A percentile compares a stretch with the other conserved stretches of the same genome.
Conservation (phyloP, 768 basidiomycete genomes). For the Hirschioporus abietinus region DNA sequence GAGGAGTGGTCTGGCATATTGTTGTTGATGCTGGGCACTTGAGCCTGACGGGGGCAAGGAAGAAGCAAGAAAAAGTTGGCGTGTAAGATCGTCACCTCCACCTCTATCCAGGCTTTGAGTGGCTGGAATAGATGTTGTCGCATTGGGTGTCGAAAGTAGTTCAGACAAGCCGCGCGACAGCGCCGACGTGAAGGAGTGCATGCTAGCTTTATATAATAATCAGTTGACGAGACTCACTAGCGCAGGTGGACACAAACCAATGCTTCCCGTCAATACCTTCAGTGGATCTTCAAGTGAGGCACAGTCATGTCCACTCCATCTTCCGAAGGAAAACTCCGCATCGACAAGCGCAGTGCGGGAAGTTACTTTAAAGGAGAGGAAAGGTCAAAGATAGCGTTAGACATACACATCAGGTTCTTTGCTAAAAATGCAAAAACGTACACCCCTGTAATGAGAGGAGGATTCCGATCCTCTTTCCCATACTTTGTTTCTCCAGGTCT, state of each 20-base stretch:
- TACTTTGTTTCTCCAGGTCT: neutral
- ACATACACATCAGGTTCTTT: neutral
- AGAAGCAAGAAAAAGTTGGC: neutral
- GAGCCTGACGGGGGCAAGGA: neutral
- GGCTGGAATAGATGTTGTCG: neutral
- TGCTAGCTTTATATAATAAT: conserved; percentile 21
- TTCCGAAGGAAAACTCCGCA: conserved; percentile 39
- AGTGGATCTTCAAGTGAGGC: conserved; percentile 31
- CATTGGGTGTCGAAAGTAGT: neutral
- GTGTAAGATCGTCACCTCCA: conserved; percentile 1
- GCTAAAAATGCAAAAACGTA: neutral
- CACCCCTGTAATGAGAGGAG: neutral
- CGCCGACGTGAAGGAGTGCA: conserved; percentile 24
- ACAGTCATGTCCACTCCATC: conserved; percentile 41
- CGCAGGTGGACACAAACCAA: conserved; percentile 21
- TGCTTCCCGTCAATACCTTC: conserved; percentile 28
- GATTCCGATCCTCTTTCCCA: neutral
- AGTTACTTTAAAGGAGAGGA: conserved; percentile 24
- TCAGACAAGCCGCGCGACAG: neutral
- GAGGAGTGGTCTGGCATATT: conserved; percentile 24
- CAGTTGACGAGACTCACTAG: neutral
- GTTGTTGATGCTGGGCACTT: conserved; percentile 17
- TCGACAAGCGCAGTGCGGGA: conserved; percentile 31
- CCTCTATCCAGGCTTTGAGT: neutral
- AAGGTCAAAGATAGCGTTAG: neutral